These are phyloP conservation scores for Davidsoniella neocaledoniae DNA, from an alignment of 2,329 filamentous ascomycete species.

Conservation along the genomic window DNA sequence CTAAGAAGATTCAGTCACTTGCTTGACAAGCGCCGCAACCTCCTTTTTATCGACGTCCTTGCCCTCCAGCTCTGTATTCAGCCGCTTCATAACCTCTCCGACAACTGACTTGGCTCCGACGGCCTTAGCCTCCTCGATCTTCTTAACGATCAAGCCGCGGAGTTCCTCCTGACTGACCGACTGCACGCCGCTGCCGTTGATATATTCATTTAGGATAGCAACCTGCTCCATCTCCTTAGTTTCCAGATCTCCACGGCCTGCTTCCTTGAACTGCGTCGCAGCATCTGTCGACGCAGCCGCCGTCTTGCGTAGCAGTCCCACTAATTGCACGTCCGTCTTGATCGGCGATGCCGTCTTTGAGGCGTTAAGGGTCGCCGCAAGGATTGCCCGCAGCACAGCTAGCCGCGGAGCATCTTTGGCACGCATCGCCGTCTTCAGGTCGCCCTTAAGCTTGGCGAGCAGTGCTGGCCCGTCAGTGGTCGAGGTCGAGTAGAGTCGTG, in stretches of 20 bases:
- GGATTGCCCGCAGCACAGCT: conserved; percentile 48
- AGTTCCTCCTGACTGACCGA: conserved; percentile 43
- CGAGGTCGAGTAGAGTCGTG: conserved; percentile 11
- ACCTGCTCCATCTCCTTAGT: conserved; percentile 54
- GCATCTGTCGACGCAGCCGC: conserved; percentile 41
- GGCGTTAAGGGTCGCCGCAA: conserved; percentile 56
- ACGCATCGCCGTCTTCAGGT: conserved; percentile 50
- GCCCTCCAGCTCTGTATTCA: conserved; percentile 39
- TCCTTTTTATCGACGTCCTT: conserved; percentile 47
- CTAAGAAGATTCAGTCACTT: conserved; percentile 17
- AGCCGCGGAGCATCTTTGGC: conserved; percentile 48
- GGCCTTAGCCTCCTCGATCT: conserved; percentile 34
- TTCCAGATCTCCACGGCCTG: conserved; percentile 49
- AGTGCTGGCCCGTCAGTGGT: conserved; percentile 26
- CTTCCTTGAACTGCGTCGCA: conserved; percentile 43
- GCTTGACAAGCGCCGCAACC: conserved; percentile 44
- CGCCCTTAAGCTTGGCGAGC: conserved; percentile 36
- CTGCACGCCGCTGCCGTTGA: conserved; percentile 40
- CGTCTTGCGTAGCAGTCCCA: conserved; percentile 49
- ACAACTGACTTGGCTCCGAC: conserved; percentile 29
- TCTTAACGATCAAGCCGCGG: conserved; percentile 31
- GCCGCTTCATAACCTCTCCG: conserved; percentile 46
- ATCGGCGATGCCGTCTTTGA: conserved; percentile 58
- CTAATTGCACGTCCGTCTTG: conserved; percentile 50
- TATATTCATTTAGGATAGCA: conserved; percentile 47